phyloP scores from a whole-genome alignment of 2,329 filamentous ascomycete species.

The Rutstroemia sp. region DNA sequence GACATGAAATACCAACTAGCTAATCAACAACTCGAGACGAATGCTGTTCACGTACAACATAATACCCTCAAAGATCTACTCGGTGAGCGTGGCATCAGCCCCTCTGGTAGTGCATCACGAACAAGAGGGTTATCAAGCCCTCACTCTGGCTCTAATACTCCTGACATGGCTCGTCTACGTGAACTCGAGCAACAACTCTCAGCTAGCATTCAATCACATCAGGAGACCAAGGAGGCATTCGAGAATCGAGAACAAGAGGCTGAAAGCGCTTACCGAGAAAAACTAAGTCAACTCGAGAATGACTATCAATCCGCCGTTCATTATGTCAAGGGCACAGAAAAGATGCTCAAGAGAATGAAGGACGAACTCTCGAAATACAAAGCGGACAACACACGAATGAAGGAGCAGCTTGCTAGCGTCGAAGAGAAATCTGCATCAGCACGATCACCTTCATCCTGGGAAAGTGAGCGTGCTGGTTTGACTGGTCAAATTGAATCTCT shows the following conservation, averaged over 20 bases:
- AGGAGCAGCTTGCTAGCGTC: constrained; percentile 68
- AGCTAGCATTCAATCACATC: constrained; percentile 67
- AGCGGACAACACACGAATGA: constrained; percentile 72
- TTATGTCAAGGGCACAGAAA: constrained; percentile 97
- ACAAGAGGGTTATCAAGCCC: constrained; percentile 68
- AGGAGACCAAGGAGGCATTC: constrained; percentile 73
- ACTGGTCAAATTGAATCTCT: constrained; percentile 61
- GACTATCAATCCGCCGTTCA: constrained; percentile 97
- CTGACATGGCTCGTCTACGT: constrained; percentile 69
- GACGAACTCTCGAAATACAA: constrained; percentile 94
- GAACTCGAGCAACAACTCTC: constrained; percentile 88
- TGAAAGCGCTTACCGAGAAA: constrained; percentile 86
- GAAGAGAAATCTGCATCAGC: constrained; percentile 44
- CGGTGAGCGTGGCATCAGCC: constrained; percentile 78
- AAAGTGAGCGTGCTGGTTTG: constrained; percentile 62
- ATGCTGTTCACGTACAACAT: constrained; percentile 86
- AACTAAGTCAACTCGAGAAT: constrained; percentile 86
- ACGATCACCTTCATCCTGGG: constrained; percentile 55
- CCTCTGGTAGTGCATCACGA: constrained; percentile 57
- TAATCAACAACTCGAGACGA: constrained; percentile 85
- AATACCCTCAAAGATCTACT: constrained; percentile 90
- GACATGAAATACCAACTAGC: constrained; percentile 79
- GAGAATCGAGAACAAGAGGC: constrained; percentile 77
- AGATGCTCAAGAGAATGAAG: constrained; percentile 98
- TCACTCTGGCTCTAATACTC: constrained; percentile 65